phyloP scores from a whole-genome alignment of 345 rosid genomes.

The Ricinus communis region DNA sequence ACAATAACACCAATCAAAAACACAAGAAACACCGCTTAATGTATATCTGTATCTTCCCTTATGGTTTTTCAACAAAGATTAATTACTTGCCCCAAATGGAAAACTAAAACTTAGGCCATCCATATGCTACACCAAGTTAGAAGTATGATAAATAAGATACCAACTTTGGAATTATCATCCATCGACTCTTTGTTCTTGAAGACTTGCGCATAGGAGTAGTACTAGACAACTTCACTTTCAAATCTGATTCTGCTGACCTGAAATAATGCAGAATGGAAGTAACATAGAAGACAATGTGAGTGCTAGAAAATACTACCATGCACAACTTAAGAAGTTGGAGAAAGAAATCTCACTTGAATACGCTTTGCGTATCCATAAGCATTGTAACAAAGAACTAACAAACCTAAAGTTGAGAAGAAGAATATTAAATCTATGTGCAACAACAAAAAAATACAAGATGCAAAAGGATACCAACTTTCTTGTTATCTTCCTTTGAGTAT shows the following conservation, averaged over 20 bases:
- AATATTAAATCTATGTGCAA: background rate
- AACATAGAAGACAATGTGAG: background rate
- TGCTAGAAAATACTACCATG: background rate
- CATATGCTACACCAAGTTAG: conserved; percentile 16
- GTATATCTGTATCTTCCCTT: background rate
- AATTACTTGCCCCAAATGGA: conserved; percentile 6
- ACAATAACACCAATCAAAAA: background rate
- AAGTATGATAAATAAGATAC: conserved; percentile 32
- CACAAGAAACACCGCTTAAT: background rate
- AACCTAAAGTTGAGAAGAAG: background rate
- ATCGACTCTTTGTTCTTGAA: conserved; percentile 29
- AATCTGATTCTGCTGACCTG: conserved; percentile 19
- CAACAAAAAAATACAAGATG: background rate
- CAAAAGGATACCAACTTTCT: conserved; percentile 33
- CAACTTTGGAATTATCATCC: conserved; percentile 45
- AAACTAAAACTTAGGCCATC: no score
- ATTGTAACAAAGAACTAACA: background rate
- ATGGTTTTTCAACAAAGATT: conserved; percentile 1
- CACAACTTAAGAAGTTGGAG: background rate
- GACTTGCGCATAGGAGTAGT: conserved; percentile 17
- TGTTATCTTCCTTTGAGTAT: conserved; percentile 28
- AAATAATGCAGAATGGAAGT: background rate
- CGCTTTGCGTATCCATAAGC: conserved; percentile 1
- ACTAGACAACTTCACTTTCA: conserved; percentile 3
- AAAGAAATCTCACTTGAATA: background rate